A percentile compares a stretch with the other conserved stretches of the same genome.
Evolutionary conservation across 108 stramenopile genomes (phyloP).

Genomic region (Aurantiochytrium sp.): DNA sequence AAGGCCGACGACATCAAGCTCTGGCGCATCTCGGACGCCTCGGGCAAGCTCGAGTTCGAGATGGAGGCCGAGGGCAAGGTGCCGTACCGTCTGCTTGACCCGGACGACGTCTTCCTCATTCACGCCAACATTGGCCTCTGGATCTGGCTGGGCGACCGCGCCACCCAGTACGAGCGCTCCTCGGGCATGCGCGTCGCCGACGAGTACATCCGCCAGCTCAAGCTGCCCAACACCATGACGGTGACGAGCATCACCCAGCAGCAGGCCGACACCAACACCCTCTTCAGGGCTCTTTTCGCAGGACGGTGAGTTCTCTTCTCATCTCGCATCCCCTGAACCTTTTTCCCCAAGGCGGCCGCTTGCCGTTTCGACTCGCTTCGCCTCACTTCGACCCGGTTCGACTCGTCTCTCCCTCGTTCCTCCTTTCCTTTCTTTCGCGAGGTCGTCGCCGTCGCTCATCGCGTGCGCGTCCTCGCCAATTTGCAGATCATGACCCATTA

Average conservation of each 20-base stretch:
- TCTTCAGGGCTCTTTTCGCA: neutral
- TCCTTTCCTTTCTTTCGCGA: too few relatives aligned
- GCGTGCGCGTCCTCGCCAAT: too few relatives aligned
- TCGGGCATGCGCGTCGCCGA: neutral
- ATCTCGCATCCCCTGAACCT: too few relatives aligned
- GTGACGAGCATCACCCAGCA: neutral
- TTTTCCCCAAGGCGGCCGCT: too few relatives aligned
- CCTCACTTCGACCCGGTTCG: too few relatives aligned
- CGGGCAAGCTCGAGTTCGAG: slow-evolving; percentile 3
- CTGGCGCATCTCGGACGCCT: slow-evolving; percentile 25
- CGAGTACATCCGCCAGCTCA: neutral
- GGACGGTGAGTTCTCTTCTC: neutral
- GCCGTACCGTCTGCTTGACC: slow-evolving; percentile 30
- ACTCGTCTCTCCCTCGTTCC: too few relatives aligned
- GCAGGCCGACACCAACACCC: neutral
- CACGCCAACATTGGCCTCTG: slow-evolving; percentile 67
- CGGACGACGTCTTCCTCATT: slow-evolving; percentile 66
- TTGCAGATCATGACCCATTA: too few relatives aligned
- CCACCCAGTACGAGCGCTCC: neutral
- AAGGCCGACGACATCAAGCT: slow-evolving; percentile 46
- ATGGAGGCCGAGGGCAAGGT: slow-evolving; percentile 56
- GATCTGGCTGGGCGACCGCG: slow-evolving; percentile 64
- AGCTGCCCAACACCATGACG: slow-evolving; percentile 22
- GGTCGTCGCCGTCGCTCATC: too few relatives aligned
- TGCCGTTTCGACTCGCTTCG: too few relatives aligned